Percentiles rank a stretch among this genome's conserved stretches.
Evolutionary conservation across 2,329 filamentous ascomycete species (phyloP).

Genomic region (Pestalotiopsis sp.): DNA sequence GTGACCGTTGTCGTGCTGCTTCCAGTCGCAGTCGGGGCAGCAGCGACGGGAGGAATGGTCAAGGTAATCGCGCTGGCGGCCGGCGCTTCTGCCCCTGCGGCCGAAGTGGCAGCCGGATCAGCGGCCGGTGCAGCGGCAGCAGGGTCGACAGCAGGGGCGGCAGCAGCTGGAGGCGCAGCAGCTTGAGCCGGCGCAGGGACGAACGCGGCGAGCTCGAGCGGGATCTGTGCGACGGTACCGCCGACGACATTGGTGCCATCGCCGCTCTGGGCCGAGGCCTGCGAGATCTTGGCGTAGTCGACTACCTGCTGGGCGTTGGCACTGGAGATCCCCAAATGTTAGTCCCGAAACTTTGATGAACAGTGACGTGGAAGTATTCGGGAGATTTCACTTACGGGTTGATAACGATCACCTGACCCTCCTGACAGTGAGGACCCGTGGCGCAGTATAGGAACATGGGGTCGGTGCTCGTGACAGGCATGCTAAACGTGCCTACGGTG

Average conservation of each 20-base stretch:
- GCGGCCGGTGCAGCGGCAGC: slow-evolving; percentile 11
- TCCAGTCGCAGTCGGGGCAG: not conserved
- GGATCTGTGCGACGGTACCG: slow-evolving; percentile 30
- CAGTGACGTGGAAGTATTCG: not conserved
- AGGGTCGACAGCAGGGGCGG: slow-evolving; percentile 15
- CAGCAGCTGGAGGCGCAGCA: slow-evolving; percentile 11
- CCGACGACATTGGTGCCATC: slow-evolving; percentile 30
- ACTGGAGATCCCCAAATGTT: slow-evolving; percentile 15
- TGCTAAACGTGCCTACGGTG: slow-evolving; percentile 47
- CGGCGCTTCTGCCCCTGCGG: not conserved
- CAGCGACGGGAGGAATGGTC: not conserved
- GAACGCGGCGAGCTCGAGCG: slow-evolving; percentile 31
- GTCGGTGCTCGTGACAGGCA: slow-evolving; percentile 44
- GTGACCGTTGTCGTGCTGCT: not conserved
- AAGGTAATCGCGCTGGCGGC: not conserved
- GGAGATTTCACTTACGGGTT: slow-evolving; percentile 42
- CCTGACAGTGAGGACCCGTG: slow-evolving; percentile 49
- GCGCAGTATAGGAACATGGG: slow-evolving; percentile 56
- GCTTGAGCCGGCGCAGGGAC: slow-evolving; percentile 23
- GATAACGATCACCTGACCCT: slow-evolving; percentile 53
- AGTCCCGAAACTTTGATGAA: slow-evolving; percentile 8
- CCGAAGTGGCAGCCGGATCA: not conserved
- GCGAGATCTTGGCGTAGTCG: slow-evolving; percentile 28
- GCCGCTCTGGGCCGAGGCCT: slow-evolving; percentile 23
- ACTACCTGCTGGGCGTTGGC: slow-evolving; percentile 30